Percentiles rank a stretch among this genome's conserved stretches.
Conservation (phyloP, 2,329 filamentous ascomycete species). For the Neofusicoccum ribis region DNA sequence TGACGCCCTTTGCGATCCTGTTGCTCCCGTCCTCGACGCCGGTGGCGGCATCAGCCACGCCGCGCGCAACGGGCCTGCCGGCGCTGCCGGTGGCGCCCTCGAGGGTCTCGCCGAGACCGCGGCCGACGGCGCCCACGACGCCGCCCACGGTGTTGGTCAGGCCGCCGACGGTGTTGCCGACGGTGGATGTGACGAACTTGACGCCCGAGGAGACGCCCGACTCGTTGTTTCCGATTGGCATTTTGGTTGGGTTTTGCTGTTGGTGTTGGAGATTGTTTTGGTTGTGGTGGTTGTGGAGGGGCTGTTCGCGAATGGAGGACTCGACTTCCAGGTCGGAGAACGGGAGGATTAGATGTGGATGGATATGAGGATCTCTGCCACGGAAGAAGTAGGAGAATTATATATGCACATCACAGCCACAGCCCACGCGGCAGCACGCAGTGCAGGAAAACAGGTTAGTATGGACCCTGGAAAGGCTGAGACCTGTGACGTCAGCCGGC, state of each 20-base stretch:
- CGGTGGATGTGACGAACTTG: constrained; percentile 56
- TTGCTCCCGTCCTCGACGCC: constrained; percentile 48
- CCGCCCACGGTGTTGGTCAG: constrained; percentile 26
- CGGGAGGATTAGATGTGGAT: background rate
- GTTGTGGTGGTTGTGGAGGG: background rate
- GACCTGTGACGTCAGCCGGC: constrained; percentile 8
- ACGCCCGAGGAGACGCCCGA: constrained; percentile 53
- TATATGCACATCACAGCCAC: background rate
- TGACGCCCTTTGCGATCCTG: constrained; percentile 46
- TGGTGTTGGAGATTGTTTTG: background rate
- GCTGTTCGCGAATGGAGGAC: background rate
- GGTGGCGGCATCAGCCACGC: constrained; percentile 43
- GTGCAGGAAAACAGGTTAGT: constrained; percentile 12
- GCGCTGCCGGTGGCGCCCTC: constrained; percentile 48
- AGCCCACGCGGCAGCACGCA: background rate
- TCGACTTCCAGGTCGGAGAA: background rate
- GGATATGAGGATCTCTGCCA: background rate
- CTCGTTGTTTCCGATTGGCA: constrained; percentile 39
- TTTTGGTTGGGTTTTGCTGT: constrained; percentile 17
- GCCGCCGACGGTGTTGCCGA: constrained; percentile 52
- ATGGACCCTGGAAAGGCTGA: background rate
- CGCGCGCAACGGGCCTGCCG: constrained; percentile 44
- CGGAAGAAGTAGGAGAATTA: background rate
- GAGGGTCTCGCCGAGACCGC: constrained; percentile 47
- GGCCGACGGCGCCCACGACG: constrained; percentile 50